A percentile compares a stretch with the other conserved stretches of the same genome.
phyloP scores from a whole-genome alignment of 176 grass and related monocot genomes.

The Oryza meyeriana region DNA sequence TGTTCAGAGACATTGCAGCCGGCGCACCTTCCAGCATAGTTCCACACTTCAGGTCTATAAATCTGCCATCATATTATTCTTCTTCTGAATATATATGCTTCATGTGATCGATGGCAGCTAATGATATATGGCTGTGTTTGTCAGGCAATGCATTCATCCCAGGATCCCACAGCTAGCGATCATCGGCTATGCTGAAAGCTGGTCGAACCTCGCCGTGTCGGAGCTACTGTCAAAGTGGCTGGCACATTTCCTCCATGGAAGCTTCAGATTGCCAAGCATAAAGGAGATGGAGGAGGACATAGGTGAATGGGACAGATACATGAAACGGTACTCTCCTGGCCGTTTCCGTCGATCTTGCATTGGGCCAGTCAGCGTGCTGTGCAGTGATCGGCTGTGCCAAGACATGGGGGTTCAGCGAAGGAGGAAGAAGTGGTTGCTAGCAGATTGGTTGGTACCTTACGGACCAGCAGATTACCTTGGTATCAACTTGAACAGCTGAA shows the following conservation, averaged over 20 bases:
- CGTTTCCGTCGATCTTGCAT: not conserved
- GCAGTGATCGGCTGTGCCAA: slow-evolving; percentile 24
- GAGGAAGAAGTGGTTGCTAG: slow-evolving; percentile 37
- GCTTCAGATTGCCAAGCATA: slow-evolving; percentile 29
- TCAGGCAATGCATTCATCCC: slow-evolving; percentile 39
- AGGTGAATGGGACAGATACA: not conserved
- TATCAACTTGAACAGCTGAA: not conserved
- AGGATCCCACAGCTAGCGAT: slow-evolving; percentile 30
- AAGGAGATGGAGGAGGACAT: slow-evolving; percentile 18
- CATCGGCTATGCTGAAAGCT: slow-evolving; percentile 23
- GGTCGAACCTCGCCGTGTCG: not conserved
- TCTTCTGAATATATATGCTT: too few species aligned
- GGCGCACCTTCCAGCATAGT: slow-evolving; percentile 33
- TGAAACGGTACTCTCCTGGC: not conserved
- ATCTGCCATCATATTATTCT: not conserved
- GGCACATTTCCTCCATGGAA: slow-evolving; percentile 25
- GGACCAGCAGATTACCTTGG: slow-evolving; percentile 19
- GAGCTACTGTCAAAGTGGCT: slow-evolving; percentile 37
- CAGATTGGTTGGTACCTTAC: slow-evolving; percentile 20
- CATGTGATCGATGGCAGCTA: not conserved
- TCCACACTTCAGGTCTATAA: slow-evolving; percentile 40
- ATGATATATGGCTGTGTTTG: not conserved
- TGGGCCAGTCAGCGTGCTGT: slow-evolving; percentile 4
- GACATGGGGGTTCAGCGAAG: slow-evolving; percentile 31
- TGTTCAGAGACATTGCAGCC: slow-evolving; percentile 31